Base-by-base conservation (phyloP, 306 rosid genomes). In the Comarum palustre region DNA sequence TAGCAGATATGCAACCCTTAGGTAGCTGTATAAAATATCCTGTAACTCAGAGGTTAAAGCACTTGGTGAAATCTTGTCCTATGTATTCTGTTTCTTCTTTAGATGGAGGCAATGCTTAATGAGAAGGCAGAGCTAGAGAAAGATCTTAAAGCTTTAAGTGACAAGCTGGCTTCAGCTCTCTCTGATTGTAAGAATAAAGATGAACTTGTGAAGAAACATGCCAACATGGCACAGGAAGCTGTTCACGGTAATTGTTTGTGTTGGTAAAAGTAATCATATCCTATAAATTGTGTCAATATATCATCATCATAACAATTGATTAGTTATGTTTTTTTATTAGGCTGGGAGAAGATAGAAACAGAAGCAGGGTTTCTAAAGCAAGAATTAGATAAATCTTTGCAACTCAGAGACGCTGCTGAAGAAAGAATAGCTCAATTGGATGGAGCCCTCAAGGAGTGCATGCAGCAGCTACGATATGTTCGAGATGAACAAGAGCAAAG, bases 381-480 rank as follows among this genome's bases (percentile, higher is more conserved):
- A 71, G 90, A 83, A 71, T 76, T 87, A 27, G 86, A 83, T 50
- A 90, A 84, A 80, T 83, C 91, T 50, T 80, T 84, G 70, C 90
- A 82, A 76, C 87, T 85, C 64, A 80, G 79, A 78, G 70, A 77
- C 29, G 75, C 78, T 75, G 75, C 80, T 57, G 95, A 90, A 81
- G 93, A 92, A 74, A 81, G 96, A 79, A 75, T 90, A 71, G 70
- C 74, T 31, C 90, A 92, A 75, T 73, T 92, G 82, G 91, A 92
- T 83, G 92, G 83, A 65, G 95, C 95, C 2, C 90, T 90, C 66
- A 87, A 87, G 85, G 98, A 92, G 82, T 90, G 96, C 77, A 88
- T 88, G 96, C 95, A 86, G 76, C 96, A 92, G 86, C 87, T 88
- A 63, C 86, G 86, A 16, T 90, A 85, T 85, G 96, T 90, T 77